Percentiles rank a stretch among this genome's conserved stretches.
Conservation (phyloP, 2,329 filamentous ascomycete genomes). For the Diaporthe vaccinii region DNA sequence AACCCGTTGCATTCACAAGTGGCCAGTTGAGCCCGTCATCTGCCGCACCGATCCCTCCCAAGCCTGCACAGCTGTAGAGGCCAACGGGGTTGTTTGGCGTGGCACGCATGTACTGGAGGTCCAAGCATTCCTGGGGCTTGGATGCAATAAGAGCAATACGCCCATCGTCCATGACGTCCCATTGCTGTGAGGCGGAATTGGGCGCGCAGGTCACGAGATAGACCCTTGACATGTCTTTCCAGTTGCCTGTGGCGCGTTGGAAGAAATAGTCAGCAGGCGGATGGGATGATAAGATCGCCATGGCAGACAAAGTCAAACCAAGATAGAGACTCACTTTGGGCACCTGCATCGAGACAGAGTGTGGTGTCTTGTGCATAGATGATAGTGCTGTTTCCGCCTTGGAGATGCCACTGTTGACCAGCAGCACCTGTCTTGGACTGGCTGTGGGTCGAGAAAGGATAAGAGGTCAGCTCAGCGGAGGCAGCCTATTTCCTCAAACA, state of each 20-base stretch:
- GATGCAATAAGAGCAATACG: slow-evolving; percentile 54
- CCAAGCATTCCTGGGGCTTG: slow-evolving; percentile 55
- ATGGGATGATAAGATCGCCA: no score
- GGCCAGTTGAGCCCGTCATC: slow-evolving; percentile 57
- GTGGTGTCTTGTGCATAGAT: slow-evolving; percentile 55
- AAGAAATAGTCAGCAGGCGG: not conserved
- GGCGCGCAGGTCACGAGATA: not conserved
- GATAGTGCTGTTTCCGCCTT: slow-evolving; percentile 49
- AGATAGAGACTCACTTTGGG: slow-evolving; percentile 45
- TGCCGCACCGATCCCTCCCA: slow-evolving; percentile 54
- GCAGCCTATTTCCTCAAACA: no score
- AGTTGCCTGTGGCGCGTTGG: not conserved
- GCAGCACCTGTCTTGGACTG: slow-evolving; percentile 45
- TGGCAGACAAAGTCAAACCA: not conserved
- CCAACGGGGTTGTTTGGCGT: slow-evolving; percentile 57
- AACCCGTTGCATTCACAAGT: not conserved
- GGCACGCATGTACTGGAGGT: slow-evolving; percentile 57
- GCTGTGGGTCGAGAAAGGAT: not conserved
- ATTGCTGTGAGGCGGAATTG: slow-evolving; percentile 47
- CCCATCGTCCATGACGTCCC: slow-evolving; percentile 54
- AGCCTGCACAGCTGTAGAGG: slow-evolving; percentile 54
- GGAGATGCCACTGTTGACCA: slow-evolving; percentile 57
- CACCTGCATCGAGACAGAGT: slow-evolving; percentile 57
- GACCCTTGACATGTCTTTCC: slow-evolving; percentile 27
- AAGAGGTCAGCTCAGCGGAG: not conserved